Conservation (phyloP, 2,329 filamentous ascomycete species). For the Paecilomyces fulvus region DNA sequence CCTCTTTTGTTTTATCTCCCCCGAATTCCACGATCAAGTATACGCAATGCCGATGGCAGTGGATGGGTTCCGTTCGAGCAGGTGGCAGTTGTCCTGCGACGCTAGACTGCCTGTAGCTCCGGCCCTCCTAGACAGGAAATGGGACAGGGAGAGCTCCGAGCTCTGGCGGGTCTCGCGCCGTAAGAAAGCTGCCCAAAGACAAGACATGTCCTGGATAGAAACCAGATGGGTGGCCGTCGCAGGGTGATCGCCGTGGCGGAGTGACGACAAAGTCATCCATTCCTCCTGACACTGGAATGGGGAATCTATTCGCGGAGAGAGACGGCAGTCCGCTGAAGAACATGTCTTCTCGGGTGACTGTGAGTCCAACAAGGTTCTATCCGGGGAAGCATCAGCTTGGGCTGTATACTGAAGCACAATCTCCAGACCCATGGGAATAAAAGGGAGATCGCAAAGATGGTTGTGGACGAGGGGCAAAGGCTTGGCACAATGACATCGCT, state of each 20-base stretch:
- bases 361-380: not conserved
- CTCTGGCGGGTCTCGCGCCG: not conserved
- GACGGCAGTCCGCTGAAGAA: not conserved
- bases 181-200: not conserved
- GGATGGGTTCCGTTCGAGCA: not conserved
- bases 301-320: not conserved
- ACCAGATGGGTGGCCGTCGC: not conserved
- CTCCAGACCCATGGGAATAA: too few relatives aligned
- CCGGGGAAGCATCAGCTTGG: not conserved
- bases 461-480: not conserved
- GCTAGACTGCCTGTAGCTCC: not conserved
- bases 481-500: constrained; percentile 9
- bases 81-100: not conserved
- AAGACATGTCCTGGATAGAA: not conserved
- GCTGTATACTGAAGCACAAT: too few relatives aligned
- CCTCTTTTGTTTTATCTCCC: not conserved
- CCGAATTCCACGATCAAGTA: not conserved
- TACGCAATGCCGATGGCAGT: not conserved
- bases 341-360: not conserved
- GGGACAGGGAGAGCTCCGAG: not conserved
- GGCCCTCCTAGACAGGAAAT: not conserved
- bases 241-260: constrained; percentile 2
- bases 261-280: constrained; percentile 2
- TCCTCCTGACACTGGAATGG: not conserved
- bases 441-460: not conserved